Percentiles rank a stretch among this genome's conserved stretches.
Conservation (phyloP, 441 rosid species). For the Eutrema salsugineum region DNA sequence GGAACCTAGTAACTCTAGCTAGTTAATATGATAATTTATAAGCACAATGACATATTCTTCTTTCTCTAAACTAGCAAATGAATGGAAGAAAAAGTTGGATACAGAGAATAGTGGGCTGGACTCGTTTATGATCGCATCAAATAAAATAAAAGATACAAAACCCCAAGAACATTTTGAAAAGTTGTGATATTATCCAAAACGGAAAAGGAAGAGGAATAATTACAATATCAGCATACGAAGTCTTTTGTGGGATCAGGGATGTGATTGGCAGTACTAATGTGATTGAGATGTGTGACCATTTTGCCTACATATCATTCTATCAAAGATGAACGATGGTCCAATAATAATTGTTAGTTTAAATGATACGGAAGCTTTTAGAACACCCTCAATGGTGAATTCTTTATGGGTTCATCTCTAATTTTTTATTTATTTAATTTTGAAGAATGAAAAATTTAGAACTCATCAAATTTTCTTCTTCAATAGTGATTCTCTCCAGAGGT, state of each 20-base stretch:
- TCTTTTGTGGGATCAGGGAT: conserved; percentile 4
- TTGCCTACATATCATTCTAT: background rate
- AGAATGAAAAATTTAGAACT: too few species aligned
- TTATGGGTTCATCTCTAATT: too few species aligned
- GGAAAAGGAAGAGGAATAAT: background rate
- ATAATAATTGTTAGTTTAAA: background rate
- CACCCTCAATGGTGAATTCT: too few species aligned
- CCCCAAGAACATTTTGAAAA: background rate
- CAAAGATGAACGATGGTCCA: conserved; percentile 2
- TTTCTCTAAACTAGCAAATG: background rate
- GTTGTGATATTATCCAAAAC: background rate
- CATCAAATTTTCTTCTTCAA: too few species aligned
- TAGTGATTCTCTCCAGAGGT: too few species aligned
- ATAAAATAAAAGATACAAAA: background rate
- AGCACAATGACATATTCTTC: too few species aligned
- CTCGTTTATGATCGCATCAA: background rate
- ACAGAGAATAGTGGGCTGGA: background rate
- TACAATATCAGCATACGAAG: background rate
- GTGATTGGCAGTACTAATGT: background rate
- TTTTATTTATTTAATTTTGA: too few species aligned
- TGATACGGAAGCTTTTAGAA: background rate
- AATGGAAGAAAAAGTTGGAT: background rate
- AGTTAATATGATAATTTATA: too few species aligned
- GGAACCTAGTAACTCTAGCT: too few species aligned
- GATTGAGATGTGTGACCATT: conserved; percentile 19